Conservation (phyloP, 768 basidiomycete species). For the Suillus cothurnatus region DNA sequence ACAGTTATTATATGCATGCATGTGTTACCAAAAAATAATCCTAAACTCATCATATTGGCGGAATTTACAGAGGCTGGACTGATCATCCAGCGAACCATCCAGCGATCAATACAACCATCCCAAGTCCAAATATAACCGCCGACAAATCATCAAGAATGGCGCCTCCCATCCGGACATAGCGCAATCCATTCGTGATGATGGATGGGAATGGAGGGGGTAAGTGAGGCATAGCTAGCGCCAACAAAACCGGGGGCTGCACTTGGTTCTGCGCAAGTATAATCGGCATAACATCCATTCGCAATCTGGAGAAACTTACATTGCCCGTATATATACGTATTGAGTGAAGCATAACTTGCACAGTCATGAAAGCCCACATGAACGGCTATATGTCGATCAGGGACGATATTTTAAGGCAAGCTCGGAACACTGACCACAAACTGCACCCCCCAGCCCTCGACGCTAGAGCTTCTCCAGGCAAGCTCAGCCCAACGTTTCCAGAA, state of each 20-base stretch:
- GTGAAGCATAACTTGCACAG: conserved; percentile 70
- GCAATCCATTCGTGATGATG: conserved; percentile 61
- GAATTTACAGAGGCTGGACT: not conserved
- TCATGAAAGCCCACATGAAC: conserved; percentile 83
- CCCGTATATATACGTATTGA: conserved; percentile 72
- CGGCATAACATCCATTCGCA: conserved; percentile 6
- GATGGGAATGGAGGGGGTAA: conserved; percentile 67
- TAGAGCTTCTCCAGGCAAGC: conserved; percentile 43
- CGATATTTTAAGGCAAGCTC: not conserved
- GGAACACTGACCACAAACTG: conserved; percentile 55
- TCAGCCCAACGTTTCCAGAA: conserved; percentile 68
- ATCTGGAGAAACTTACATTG: conserved; percentile 49
- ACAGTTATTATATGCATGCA: not conserved
- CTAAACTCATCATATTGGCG: conserved; percentile 7
- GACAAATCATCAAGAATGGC: conserved; percentile 74
- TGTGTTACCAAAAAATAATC: conserved; percentile 8
- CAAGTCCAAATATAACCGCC: conserved; percentile 69
- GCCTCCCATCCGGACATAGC: conserved; percentile 69
- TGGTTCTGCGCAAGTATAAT: conserved; percentile 47
- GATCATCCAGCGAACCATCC: conserved; percentile 41
- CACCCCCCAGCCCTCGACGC: conserved; percentile 46
- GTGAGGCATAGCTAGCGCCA: conserved; percentile 62
- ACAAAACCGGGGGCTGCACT: conserved; percentile 57
- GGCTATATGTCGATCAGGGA: conserved; percentile 46
- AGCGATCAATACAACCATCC: conserved; percentile 59